Evolutionary conservation across 805 yeast species (phyloP).

Genomic region (Candida andamanensis): DNA sequence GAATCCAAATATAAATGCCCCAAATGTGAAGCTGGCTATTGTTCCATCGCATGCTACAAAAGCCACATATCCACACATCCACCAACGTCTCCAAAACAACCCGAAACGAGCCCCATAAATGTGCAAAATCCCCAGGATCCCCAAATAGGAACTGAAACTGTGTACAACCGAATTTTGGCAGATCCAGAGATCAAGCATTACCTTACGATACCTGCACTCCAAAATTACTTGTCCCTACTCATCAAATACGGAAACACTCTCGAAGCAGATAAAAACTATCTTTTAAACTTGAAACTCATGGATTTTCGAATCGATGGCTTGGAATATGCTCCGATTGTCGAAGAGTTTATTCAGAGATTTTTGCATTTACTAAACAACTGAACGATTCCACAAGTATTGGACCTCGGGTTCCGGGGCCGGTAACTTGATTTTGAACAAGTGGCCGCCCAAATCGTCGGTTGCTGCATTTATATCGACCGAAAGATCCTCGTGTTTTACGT

Average conservation of each 20-base stretch:
- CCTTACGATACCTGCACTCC: conserved; percentile 49
- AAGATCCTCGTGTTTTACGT: conserved; percentile 39
- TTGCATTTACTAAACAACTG: conserved; percentile 17
- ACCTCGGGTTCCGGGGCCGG: conserved; percentile 2
- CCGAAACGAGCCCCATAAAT: background rate
- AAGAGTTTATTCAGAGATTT: conserved; percentile 55
- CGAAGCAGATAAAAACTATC: conserved; percentile 49
- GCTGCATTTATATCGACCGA: background rate
- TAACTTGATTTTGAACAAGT: conserved; percentile 5
- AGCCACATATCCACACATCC: conserved; percentile 31
- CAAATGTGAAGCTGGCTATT: conserved; percentile 41
- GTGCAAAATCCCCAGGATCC: background rate
- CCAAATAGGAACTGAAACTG: too few species aligned
- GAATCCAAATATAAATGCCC: conserved; percentile 56
- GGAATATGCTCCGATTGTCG: conserved; percentile 63
- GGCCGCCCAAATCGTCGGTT: conserved; percentile 51
- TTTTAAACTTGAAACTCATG: conserved; percentile 57
- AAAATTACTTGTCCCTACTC: conserved; percentile 49
- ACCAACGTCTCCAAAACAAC: background rate
- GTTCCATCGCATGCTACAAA: conserved; percentile 62
- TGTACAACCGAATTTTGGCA: conserved; percentile 24
- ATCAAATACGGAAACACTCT: conserved; percentile 13
- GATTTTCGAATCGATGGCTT: conserved; percentile 59
- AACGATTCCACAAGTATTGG: conserved; percentile 7
- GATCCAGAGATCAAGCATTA: conserved; percentile 43